Conservation (phyloP, 2,329 filamentous ascomycete genomes). For the Fusarium agapanthi region DNA sequence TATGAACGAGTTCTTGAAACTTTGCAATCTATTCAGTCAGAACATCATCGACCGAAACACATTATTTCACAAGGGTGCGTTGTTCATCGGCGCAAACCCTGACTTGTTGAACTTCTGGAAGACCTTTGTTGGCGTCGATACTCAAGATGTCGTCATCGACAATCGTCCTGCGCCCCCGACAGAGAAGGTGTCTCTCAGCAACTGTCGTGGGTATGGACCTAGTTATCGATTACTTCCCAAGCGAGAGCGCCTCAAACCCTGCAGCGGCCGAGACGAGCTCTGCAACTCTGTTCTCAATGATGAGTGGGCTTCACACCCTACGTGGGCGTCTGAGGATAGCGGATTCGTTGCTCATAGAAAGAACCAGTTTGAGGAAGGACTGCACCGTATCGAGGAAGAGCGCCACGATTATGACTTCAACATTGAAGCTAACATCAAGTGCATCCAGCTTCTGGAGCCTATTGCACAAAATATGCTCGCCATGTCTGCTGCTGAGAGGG, state of each 20-base stretch:
- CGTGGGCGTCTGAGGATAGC: conserved; percentile 97
- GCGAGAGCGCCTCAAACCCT: conserved; percentile 88
- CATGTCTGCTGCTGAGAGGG: conserved; percentile 77
- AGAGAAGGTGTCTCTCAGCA: conserved; percentile 89
- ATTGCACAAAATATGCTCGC: conserved; percentile 90
- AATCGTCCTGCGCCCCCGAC: conserved; percentile 78
- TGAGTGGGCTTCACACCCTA: conserved; percentile 98
- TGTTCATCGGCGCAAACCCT: conserved; percentile 86
- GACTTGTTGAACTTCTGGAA: conserved; percentile 93
- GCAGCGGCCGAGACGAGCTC: conserved; percentile 93
- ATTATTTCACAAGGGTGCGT: conserved; percentile 81
- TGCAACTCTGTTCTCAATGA: conserved; percentile 95
- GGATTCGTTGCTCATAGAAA: conserved; percentile 98
- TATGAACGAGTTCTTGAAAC: conserved; percentile 95
- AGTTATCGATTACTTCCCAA: conserved; percentile 94
- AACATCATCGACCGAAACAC: conserved; percentile 89
- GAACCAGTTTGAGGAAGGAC: conserved; percentile 91
- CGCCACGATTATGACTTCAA: conserved; percentile 99
- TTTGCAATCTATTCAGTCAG: conserved; percentile 94
- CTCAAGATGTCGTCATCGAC: conserved; percentile 79
- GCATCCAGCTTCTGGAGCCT: conserved; percentile 94
- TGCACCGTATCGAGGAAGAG: conserved; percentile 97
- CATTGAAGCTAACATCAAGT: conserved; percentile 93
- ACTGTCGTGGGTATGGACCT: conserved; percentile 93
- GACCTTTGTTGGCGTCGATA: conserved; percentile 80